Conservation (phyloP, 306 rosid species). For the Cucumis melo region DNA sequence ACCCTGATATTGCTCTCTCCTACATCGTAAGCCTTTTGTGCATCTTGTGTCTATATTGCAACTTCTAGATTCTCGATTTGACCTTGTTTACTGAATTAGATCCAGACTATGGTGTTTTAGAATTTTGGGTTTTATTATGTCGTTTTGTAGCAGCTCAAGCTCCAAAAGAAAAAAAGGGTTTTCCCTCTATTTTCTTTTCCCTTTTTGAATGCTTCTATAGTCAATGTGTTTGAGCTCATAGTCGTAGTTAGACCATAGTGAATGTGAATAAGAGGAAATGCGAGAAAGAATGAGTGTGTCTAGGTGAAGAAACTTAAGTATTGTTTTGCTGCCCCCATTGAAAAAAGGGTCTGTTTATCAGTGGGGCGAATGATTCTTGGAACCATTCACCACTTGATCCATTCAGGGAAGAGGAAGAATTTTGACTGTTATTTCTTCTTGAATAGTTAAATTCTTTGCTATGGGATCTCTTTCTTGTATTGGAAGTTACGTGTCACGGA, state of each 20-base stretch:
- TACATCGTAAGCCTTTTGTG: slow-evolving; percentile 64
- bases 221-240: background rate
- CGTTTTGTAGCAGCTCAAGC: background rate
- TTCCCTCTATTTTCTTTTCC: background rate
- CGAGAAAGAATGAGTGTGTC: background rate
- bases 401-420: background rate
- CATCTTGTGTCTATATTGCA: background rate
- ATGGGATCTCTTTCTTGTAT: background rate
- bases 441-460: background rate
- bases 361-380: background rate
- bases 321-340: background rate
- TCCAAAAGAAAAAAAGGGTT: background rate
- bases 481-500: background rate
- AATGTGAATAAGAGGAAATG: background rate
- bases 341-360: background rate
- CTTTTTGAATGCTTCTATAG: slow-evolving; percentile 7
- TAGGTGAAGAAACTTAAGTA: background rate
- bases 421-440: background rate
- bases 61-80: slow-evolving; percentile 7
- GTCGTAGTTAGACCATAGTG: background rate
- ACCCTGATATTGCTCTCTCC: slow-evolving; percentile 73
- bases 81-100: slow-evolving; percentile 28
- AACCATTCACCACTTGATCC: background rate
- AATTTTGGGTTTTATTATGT: slow-evolving; percentile 10
- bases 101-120: slow-evolving; percentile 13